A percentile compares a stretch with the other conserved stretches of the same genome.
Conservation (phyloP, 1,139 yeast species). For the Taphrina confusa region DNA sequence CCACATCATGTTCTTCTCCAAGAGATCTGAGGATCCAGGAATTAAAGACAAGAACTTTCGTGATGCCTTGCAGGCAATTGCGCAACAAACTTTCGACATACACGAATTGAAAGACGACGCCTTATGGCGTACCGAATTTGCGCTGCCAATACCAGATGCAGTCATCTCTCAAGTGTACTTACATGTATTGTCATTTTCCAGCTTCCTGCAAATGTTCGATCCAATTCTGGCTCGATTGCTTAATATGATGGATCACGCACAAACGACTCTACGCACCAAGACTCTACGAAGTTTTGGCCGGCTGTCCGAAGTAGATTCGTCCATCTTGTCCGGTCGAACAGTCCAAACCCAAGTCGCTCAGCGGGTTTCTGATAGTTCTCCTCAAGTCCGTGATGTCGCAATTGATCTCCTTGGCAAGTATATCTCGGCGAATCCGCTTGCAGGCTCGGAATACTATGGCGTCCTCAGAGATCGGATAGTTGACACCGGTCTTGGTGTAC, state of each 20-base stretch:
- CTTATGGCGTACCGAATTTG: not conserved
- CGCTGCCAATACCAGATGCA: not conserved
- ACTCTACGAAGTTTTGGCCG: conserved; percentile 62
- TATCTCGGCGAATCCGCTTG: conserved; percentile 52
- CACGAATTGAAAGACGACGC: not conserved
- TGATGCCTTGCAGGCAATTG: not conserved
- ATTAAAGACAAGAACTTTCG: not conserved
- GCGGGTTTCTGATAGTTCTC: conserved; percentile 60
- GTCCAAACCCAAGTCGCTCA: conserved; percentile 58
- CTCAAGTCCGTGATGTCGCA: conserved; percentile 74
- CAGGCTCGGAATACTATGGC: conserved; percentile 54
- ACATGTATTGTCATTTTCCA: conserved; percentile 39
- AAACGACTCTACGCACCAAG: conserved; percentile 63
- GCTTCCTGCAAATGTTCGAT: conserved; percentile 55
- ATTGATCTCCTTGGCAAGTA: conserved; percentile 65
- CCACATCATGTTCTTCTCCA: not conserved
- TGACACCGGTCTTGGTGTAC: conserved; percentile 66
- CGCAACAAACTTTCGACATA: not conserved
- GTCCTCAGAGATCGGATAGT: conserved; percentile 55
- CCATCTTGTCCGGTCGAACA: conserved; percentile 53
- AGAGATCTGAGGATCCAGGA: not conserved
- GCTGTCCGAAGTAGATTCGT: conserved; percentile 56
- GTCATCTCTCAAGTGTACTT: not conserved
- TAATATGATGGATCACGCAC: conserved; percentile 54
- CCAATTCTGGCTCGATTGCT: conserved; percentile 56